Conservation (phyloP, 2,329 filamentous ascomycete genomes). For the Epichloe baconii region DNA sequence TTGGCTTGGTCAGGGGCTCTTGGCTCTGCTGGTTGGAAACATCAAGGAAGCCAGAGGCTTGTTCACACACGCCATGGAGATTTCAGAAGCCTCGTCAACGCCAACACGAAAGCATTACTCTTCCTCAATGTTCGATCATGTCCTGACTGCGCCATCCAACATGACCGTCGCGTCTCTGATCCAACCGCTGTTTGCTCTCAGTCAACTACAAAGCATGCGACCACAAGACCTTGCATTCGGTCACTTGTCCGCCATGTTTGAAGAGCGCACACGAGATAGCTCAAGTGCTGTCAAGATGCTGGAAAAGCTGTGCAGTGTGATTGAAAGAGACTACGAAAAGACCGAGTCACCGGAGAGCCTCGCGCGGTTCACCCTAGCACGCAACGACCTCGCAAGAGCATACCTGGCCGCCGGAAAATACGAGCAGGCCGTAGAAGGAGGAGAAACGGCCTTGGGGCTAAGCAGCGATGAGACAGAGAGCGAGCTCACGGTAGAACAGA, state of each 20-base stretch:
- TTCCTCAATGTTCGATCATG: slow-evolving; percentile 68
- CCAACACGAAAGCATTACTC: slow-evolving; percentile 70
- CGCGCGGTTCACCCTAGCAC: slow-evolving; percentile 66
- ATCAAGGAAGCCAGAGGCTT: slow-evolving; percentile 65
- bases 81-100: slow-evolving; percentile 63
- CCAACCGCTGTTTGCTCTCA: slow-evolving; percentile 77
- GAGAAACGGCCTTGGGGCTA: slow-evolving; percentile 67
- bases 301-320: slow-evolving; percentile 49
- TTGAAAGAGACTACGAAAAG: slow-evolving; percentile 74
- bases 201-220: slow-evolving; percentile 61
- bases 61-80: slow-evolving; percentile 90
- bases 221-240: slow-evolving; percentile 59
- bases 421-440: slow-evolving; percentile 60
- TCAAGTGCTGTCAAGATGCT: slow-evolving; percentile 50
- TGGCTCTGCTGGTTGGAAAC: slow-evolving; percentile 67
- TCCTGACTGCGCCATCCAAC: slow-evolving; percentile 44
- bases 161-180: slow-evolving; percentile 51
- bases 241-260: slow-evolving; percentile 68
- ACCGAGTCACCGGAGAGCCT: slow-evolving; percentile 66
- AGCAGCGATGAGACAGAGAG: slow-evolving; percentile 58
- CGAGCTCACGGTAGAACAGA: slow-evolving; percentile 50
- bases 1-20: slow-evolving; percentile 84
- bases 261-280: slow-evolving; percentile 66
- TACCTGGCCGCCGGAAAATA: slow-evolving; percentile 59
- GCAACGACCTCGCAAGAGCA: slow-evolving; percentile 75